phyloP scores from a whole-genome alignment of 805 yeast species.

The Grigorovia jiainica region DNA sequence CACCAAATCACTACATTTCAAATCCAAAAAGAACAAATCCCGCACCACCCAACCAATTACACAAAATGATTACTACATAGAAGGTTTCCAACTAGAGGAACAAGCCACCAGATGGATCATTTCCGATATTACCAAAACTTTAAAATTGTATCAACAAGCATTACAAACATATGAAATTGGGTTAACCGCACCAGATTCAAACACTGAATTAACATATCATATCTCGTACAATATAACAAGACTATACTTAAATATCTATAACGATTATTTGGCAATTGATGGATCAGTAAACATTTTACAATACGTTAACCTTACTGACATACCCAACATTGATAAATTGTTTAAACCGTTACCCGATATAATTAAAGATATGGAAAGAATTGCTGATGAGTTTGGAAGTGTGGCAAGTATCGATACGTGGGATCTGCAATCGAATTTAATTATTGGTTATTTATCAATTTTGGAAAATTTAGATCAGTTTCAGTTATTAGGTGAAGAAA shows the following conservation, averaged over 20 bases:
- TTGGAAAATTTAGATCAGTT: conserved; percentile 15
- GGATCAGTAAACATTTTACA: conserved; percentile 25
- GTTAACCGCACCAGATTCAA: conserved; percentile 16
- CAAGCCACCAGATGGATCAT: conserved; percentile 30
- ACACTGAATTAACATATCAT: conserved; percentile 29
- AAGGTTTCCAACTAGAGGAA: conserved; percentile 25
- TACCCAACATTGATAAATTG: conserved; percentile 10
- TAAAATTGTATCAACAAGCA: conserved; percentile 22
- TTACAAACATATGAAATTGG: conserved; percentile 28
- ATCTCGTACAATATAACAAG: conserved; percentile 25
- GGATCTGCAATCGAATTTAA: conserved; percentile 27
- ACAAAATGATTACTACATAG: conserved; percentile 26
- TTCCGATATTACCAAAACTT: conserved; percentile 25
- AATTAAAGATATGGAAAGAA: conserved; percentile 16
- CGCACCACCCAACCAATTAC: conserved; percentile 9
- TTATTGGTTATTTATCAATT: conserved; percentile 18
- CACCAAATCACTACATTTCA: neutral
- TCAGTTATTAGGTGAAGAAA: conserved; percentile 8
- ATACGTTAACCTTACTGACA: conserved; percentile 21
- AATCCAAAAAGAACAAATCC: conserved; percentile 6
- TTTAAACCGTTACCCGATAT: conserved; percentile 13
- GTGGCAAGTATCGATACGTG: conserved; percentile 17
- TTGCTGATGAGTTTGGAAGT: conserved; percentile 7
- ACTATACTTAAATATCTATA: conserved; percentile 21
- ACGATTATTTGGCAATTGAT: conserved; percentile 22